Percentiles rank a stretch among this genome's conserved stretches.
phyloP scores from a whole-genome alignment of 345 rosid genomes.

The Hibiscus mutabilis region DNA sequence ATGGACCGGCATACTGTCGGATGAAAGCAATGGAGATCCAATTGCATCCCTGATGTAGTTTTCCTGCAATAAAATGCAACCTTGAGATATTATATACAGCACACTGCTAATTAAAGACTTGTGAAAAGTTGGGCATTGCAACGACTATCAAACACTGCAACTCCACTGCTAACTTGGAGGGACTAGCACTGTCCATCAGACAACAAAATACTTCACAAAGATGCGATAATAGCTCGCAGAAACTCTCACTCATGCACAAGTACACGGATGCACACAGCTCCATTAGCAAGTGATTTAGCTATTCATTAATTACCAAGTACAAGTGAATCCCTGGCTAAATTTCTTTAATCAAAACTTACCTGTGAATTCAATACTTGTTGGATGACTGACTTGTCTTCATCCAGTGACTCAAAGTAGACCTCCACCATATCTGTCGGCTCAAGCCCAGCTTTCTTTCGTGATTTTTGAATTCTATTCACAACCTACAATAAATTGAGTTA shows the following conservation, averaged over 20 bases:
- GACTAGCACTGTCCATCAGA: background rate
- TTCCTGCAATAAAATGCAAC: constrained; percentile 41
- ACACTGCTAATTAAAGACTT: constrained; percentile 1
- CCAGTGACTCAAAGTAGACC: constrained; percentile 74
- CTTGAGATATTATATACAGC: background rate
- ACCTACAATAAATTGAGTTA: constrained; percentile 37
- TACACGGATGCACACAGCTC: background rate
- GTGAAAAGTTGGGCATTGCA: background rate
- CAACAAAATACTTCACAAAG: background rate
- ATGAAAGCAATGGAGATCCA: constrained; percentile 77
- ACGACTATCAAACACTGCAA: background rate
- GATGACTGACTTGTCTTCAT: constrained; percentile 47
- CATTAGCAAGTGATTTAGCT: background rate
- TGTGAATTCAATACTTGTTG: constrained; percentile 61
- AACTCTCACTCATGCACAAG: background rate
- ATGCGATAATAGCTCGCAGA: background rate
- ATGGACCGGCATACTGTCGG: constrained; percentile 51
- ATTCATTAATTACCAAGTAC: background rate
- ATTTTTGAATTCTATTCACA: constrained; percentile 86
- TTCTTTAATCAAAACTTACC: constrained; percentile 24
- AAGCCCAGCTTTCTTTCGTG: constrained; percentile 72
- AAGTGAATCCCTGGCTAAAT: background rate
- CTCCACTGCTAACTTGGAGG: background rate
- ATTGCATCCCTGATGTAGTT: constrained; percentile 68
- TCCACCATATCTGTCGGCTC: constrained; percentile 92